Evolutionary conservation across 2,329 filamentous ascomycete genomes (phyloP), one percentile per base, ranked within the genome.

Genomic region (Microdochium nivale): DNA sequence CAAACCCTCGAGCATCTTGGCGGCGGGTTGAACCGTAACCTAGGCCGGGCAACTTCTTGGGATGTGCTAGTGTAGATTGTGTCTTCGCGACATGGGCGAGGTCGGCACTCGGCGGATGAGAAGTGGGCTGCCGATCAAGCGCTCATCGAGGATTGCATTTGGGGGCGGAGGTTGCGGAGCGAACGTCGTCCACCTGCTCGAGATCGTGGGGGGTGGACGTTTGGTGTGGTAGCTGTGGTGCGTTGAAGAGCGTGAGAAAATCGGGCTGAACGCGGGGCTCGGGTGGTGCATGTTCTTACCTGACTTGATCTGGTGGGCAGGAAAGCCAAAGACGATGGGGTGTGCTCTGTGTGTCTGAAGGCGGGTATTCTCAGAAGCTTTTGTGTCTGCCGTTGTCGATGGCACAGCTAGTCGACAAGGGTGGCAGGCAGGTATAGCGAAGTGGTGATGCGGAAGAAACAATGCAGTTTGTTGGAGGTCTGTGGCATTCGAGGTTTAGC

Each of bases 1-100:
- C 61, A 99, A 80, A 60, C 91, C 89, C 80, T 99, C 94, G 74
- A 99, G 83, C 94, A 99, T 99, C 64, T 68, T 78, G 78, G 73
- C 69, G 68, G 69, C 62, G 61, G 69, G 66, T 67, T 76, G 83
- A 24, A 24, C 78, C 87, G 81, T 90, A 65, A 86, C 83, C 86
- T 86, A 66, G 87, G 85, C 83, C 75, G 72, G 83, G 84, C 62
- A 55, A 49, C 54, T 55, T 48, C 62, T 25, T 55, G 52, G 51
- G 47, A 49, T 57, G 19, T 43, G 49, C 50, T 67, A 69, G 57
- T 53, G 57, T 14, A 54, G 47, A 46, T 50, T 54, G 51, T 56
- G 56, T 47, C 47, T 56, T 56, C 54, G 60, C 58, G 58, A 64
- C 67, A 70, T 70, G 55, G 57, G 61, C 51, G 46, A 43, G 27